Conservation (phyloP, 139 green algal species). For the Choricystis sp. region DNA sequence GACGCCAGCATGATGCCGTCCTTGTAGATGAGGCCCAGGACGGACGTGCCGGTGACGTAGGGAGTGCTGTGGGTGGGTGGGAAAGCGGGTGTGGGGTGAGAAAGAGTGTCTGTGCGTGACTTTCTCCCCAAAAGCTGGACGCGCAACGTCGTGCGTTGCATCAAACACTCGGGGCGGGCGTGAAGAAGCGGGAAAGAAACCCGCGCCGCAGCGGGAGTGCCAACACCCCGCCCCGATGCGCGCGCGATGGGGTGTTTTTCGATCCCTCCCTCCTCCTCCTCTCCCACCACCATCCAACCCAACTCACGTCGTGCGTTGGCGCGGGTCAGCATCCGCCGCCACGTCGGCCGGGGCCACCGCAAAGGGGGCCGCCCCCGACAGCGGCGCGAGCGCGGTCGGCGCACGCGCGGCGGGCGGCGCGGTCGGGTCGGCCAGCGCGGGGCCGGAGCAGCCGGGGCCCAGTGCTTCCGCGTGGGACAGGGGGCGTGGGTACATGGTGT, state of each 20-base stretch:
- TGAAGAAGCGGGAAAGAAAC: background rate
- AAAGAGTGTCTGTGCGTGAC: too few species aligned
- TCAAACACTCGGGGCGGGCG: background rate
- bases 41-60: slow-evolving; percentile 88
- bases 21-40: slow-evolving; percentile 88
- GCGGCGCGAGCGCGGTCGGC: slow-evolving; percentile 17
- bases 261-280: too few species aligned
- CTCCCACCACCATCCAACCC: too few species aligned
- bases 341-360: slow-evolving; percentile 45
- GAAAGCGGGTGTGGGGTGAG: slow-evolving; percentile 1
- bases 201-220: background rate
- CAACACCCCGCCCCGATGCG: background rate
- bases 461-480: slow-evolving; percentile 42
- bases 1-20: slow-evolving; percentile 83
- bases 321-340: slow-evolving; percentile 7
- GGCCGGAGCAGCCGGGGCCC: slow-evolving; percentile 54
- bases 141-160: too few species aligned
- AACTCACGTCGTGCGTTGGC: slow-evolving; percentile 27
- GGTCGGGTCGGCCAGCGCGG: slow-evolving; percentile 34
- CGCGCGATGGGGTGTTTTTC: too few species aligned
- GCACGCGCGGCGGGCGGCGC: slow-evolving; percentile 17
- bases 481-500: slow-evolving; percentile 44
- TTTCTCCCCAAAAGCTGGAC: too few species aligned
- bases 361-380: slow-evolving; percentile 42
- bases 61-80: slow-evolving; percentile 57